Evolutionary conservation across 2,329 filamentous ascomycete species (phyloP).

Genomic region (Remersonia thermophila): DNA sequence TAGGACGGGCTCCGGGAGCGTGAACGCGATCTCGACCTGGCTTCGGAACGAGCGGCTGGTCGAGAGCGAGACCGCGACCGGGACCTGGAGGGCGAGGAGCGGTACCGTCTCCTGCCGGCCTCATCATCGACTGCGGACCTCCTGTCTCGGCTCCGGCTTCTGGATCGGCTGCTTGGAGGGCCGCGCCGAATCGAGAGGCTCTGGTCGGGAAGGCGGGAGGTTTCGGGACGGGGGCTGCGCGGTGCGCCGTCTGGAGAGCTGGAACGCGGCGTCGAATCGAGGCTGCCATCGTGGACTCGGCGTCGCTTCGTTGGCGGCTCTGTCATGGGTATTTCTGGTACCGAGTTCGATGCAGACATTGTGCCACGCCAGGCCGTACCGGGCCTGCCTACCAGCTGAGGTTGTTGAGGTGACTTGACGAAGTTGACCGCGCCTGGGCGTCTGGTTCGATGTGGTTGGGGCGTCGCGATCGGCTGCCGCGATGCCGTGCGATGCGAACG

Average conservation of each 20-base stretch:
- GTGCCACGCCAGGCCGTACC: no score
- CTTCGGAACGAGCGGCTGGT: not conserved
- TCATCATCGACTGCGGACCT: conserved; percentile 2
- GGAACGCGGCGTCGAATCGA: conserved; percentile 26
- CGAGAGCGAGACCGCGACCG: conserved; percentile 8
- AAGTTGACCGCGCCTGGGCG: no score
- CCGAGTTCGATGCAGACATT: conserved; percentile 21
- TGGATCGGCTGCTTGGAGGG: conserved; percentile 14
- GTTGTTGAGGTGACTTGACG: no score
- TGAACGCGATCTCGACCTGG: not conserved
- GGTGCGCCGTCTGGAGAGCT: no score
- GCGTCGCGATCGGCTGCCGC: no score
- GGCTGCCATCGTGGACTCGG: conserved; percentile 29
- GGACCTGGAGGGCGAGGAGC: no score
- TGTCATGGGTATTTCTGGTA: conserved; percentile 13
- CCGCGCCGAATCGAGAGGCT: conserved; percentile 19
- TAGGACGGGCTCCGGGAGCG: conserved; percentile 13
- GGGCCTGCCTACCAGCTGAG: no score
- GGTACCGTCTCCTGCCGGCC: conserved; percentile 11
- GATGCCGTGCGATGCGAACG: no score
- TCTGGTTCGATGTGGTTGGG: no score
- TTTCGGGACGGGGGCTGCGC: conserved; percentile 14
- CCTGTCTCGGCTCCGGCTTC: conserved; percentile 11
- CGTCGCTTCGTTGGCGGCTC: conserved; percentile 30
- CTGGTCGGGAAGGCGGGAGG: conserved; percentile 7